Base-by-base conservation (phyloP, 306 rosid species). In the peach (Prunus persica) region DNA sequence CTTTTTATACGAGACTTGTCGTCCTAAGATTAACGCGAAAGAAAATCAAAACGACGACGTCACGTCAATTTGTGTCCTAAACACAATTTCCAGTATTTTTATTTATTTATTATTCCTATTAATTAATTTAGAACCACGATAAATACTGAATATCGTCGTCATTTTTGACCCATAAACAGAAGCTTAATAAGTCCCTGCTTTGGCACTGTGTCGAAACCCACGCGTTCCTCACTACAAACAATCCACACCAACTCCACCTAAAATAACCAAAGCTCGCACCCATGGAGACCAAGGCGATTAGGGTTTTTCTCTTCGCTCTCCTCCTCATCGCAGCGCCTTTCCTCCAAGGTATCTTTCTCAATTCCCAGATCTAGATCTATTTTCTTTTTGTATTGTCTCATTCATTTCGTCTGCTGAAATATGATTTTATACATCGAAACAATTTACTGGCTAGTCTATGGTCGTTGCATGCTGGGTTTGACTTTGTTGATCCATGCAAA, bases 311-410 rank as follows among this genome's bases (percentile, higher is more conserved):
- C 72, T 83, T 95, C 65, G 88, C 90, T 72, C 67, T 95, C 51
- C 82, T 95, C 57, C 89, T 92, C 79, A 41, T 92, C 56, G 93
- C 93, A 9, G 88, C 96, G 9, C 96, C 98, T 52, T 78, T 90
- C 34, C 43, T 87, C 46, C 93, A 82, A 89, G 98, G 98, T 95
- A 62, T 68, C 62, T 64, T 34, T 76, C 56, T 69, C 51, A 51
- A 41, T n/a, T 69, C 82, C 45, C 67, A 83, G 92, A 92, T 92
- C 92, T 85, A 88, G 88, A 85, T 87, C 86, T 71, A 3, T 68
- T 75, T 11, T 41, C 5, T 25, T 49, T 28, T 34, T 49, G 5
- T 25, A 64, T 65, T 12, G 28, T 77, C 58, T 11, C 22, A 2
- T 47, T 62, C 20, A 30, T 41, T 72, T 57, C 49, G 5, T 38